Evolutionary conservation across 176 grass and related monocot species (phyloP), one percentile per base, ranked within the genome.

Genomic region (Oryza punctata): DNA sequence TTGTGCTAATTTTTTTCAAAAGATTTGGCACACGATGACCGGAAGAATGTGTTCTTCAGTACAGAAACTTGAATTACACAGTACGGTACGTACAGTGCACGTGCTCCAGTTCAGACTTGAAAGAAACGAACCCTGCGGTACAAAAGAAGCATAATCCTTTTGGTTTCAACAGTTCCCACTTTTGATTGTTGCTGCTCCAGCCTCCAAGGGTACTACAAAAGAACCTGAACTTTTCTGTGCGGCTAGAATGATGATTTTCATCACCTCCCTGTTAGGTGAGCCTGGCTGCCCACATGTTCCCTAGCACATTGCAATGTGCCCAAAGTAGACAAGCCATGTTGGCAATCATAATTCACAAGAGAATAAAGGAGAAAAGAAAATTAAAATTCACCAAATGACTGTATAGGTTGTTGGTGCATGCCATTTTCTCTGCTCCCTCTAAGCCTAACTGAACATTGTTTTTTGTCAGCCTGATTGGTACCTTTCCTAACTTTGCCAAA

Each of bases 401-500:
- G 54, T 40, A n/a, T 40, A 15, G 24, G 32, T 46, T 57, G 43
- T 43, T 75, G 77, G 7, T 70, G 54, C 49, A 70, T 40, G 70
- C 18, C 59, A 44, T 74, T 52, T 64, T 5, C 46, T 30, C 3
- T 49, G 67, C 57, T 66, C 28, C 7, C 77, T 15, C 25, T 3
- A 9, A 77, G 76, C 63, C 63, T 79, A 69, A 73, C 68, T 15
- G 38, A 35, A 24, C 38, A 10, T 61, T 61, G 19, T 74, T 72
- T 0, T 57, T 70, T 21, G n/a, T 19, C 8, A 27, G 59, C 46
- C 29, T 24, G 70, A 45, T 25, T 12, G 30, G 9, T 67, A 12
- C 2, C 5, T 21, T 14, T 65, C 87, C 82, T 57, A 89, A 89
- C 78, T 85, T 74, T 18, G 72, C 88, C 87, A 16, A 89, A 89